Evolutionary conservation across 371 early-diverging fungal species (phyloP).

Genomic region (Gilbertella persicaria): DNA sequence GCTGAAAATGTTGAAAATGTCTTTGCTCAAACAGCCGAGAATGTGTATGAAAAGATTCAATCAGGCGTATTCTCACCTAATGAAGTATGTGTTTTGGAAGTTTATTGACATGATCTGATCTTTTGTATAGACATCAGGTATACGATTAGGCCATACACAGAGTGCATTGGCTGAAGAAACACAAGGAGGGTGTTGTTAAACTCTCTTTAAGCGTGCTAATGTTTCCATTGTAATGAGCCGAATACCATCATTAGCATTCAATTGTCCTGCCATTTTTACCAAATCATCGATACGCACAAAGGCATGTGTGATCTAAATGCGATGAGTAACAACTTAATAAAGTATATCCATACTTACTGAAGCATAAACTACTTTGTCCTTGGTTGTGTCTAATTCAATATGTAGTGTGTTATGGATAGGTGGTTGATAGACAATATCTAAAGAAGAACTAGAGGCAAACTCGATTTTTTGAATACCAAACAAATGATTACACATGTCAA

Average conservation of each 20-base stretch:
- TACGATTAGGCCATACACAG: constrained; percentile 48
- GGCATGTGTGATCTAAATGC: constrained; percentile 4
- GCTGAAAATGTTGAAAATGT: constrained; percentile 90
- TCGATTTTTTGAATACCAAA: constrained; percentile 12
- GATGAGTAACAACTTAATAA: neutral
- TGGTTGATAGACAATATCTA: neutral
- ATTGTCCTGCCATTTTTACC: constrained; percentile 1
- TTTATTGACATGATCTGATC: neutral
- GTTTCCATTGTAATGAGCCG: constrained; percentile 10
- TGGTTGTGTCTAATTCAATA: neutral
- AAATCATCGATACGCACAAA: constrained; percentile 12
- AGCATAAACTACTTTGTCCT: neutral
- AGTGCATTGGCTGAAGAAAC: constrained; percentile 50
- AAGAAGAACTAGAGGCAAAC: constrained; percentile 1
- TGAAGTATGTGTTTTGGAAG: constrained; percentile 48
- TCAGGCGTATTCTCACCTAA: constrained; percentile 75
- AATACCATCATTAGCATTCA: constrained; percentile 11
- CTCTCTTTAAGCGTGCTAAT: constrained; percentile 8
- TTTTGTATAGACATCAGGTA: constrained; percentile 53
- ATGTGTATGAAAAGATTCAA: constrained; percentile 84
- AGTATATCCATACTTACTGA: neutral
- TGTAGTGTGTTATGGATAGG: constrained; percentile 2
- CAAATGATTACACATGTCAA: constrained; percentile 2
- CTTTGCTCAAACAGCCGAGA: constrained; percentile 74
- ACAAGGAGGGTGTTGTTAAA: constrained; percentile 34